A percentile compares a stretch with the other conserved stretches of the same genome.
These are phyloP conservation scores for Albugo candida DNA, from an alignment of 352 stramenopile species.

Conservation along the genomic window DNA sequence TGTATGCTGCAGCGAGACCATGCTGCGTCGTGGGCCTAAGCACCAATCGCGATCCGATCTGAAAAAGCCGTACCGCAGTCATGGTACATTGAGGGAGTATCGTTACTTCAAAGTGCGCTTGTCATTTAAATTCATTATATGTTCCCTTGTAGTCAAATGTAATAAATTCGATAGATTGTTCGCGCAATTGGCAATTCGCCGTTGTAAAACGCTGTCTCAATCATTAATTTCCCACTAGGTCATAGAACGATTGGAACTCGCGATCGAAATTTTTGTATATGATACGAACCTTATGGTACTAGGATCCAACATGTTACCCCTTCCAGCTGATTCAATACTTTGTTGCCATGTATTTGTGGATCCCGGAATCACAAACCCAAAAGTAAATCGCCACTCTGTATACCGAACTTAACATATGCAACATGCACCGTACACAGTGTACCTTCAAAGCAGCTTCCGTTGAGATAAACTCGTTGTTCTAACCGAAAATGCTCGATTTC, in stretches of 20 bases:
- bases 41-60: no score
- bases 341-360: slow-evolving; percentile 93
- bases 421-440: slow-evolving; percentile 1
- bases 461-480: slow-evolving; percentile 80
- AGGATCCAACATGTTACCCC: slow-evolving; percentile 78
- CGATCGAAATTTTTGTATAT: background rate
- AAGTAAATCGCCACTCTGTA: slow-evolving; percentile 88
- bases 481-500: slow-evolving; percentile 84
- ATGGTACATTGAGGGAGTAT: no score
- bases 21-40: no score
- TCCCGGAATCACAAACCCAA: slow-evolving; percentile 89
- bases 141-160: slow-evolving; percentile 24
- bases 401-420: slow-evolving; percentile 8
- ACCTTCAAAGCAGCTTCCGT: slow-evolving; percentile 83
- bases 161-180: slow-evolving; percentile 87
- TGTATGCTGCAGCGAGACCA: no score
- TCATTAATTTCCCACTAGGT: slow-evolving; percentile 79
- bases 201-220: slow-evolving; percentile 93
- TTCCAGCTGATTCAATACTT: slow-evolving; percentile 79
- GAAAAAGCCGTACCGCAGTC: no score
- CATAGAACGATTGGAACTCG: background rate
- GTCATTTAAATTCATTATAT: no score
- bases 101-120: no score
- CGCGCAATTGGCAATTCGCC: slow-evolving; percentile 73
- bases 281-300: slow-evolving; percentile 48